Evolutionary conservation across 176 grass and related monocot genomes (phyloP).

Genomic region (Calamus simplicifolius): DNA sequence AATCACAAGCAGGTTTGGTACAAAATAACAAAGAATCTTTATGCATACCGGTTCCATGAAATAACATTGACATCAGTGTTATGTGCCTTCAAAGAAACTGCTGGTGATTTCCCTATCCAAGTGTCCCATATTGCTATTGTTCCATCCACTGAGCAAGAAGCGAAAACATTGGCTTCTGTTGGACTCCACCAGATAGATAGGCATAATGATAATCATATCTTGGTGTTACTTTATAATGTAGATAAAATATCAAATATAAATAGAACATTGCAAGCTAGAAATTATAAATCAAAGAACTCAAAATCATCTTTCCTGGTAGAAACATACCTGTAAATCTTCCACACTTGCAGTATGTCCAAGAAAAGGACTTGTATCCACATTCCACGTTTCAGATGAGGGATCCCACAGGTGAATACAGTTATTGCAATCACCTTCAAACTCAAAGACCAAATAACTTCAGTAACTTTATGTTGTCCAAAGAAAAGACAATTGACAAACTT

Average conservation of each 20-base stretch:
- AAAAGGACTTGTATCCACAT: conserved; percentile 63
- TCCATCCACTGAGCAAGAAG: conserved; percentile 73
- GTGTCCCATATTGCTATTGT: conserved; percentile 83
- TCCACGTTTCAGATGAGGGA: conserved; percentile 55
- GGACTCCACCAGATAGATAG: conserved; percentile 79
- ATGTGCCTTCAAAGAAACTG: conserved; percentile 65
- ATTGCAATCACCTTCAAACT: conserved; percentile 61
- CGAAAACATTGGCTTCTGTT: conserved; percentile 62
- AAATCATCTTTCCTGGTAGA: neutral
- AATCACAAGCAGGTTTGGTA: neutral
- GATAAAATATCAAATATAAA: no score
- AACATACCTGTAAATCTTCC: conserved; percentile 74
- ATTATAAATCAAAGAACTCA: no score
- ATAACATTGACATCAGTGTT: conserved; percentile 93
- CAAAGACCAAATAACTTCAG: conserved; percentile 3
- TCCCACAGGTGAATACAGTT: conserved; percentile 86
- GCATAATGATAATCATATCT: neutral
- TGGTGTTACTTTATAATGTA: no score
- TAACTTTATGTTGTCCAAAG: no score
- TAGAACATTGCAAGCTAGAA: no score
- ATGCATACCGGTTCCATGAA: conserved; percentile 75
- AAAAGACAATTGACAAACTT: no score
- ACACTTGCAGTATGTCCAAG: conserved; percentile 64
- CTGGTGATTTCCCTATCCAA: conserved; percentile 45
- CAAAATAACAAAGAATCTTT: neutral